Evolutionary conservation across 2,329 filamentous ascomycete genomes (phyloP), one percentile per base, ranked within the genome.

Genomic region (Nemania sp.): DNA sequence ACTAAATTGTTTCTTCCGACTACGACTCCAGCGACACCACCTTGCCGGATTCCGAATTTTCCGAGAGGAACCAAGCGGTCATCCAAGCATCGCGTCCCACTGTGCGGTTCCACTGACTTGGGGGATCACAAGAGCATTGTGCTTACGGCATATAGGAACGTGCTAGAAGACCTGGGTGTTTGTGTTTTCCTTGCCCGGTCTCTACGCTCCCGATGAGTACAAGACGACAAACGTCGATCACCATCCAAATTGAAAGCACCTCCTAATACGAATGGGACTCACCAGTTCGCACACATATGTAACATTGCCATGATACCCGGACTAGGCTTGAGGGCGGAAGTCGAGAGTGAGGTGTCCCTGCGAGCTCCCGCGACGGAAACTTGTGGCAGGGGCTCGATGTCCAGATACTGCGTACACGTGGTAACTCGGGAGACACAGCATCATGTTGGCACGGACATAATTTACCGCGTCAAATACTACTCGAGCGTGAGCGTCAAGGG

Each of bases 11-110:
- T 13, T 59, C 48, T 47, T 35, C 39, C 32, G 35, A 32, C 37
- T 20, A 47, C 32, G 54, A 59, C 43, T 45, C 54, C 51, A 62
- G 54, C 45, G 50, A 58, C 63, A 65, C 64, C 57, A 60, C 63
- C 53, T 58, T 68, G 61, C 66, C 68, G 66, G 65, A 66, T 64
- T 66, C 68, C 66, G 64, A 64, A 54, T 53, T 45, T 64, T 66
- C 68, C 66, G 64, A 64, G 54, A 52, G 42, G 47, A 54, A 48
- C 15, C 20, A 42, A 45, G 29, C 45, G 6, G 15, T 52, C 21
- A 25, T 46, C 54, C 21, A 13, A 29, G 37, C 32, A 47, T 13
- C 34, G 13, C 47, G 29, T 20, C 12, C 32, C 20, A 25, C 21
- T 25, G 21, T 46, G 18, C 15, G 17, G 35, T 39, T 39, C 12